Evolutionary conservation across 139 green algal species (phyloP).

Genomic region (Ulvella scutata): DNA sequence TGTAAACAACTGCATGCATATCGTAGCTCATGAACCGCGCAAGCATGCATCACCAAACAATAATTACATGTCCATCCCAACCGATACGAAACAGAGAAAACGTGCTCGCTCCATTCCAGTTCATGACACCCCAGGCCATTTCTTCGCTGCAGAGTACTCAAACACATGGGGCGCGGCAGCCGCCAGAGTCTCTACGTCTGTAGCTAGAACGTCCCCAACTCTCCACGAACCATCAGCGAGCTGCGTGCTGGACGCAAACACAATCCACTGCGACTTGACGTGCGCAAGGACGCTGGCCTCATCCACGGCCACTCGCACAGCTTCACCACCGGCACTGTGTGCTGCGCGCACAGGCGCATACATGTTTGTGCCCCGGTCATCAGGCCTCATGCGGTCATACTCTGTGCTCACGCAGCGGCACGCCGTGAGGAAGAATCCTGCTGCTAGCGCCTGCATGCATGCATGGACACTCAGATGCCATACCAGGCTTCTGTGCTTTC

Average conservation of each 20-base stretch:
- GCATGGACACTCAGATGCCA: neutral
- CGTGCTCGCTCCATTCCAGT: no score
- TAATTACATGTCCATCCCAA: no score
- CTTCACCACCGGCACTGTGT: neutral
- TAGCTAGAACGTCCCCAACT: slow-evolving; percentile 53
- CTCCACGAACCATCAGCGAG: slow-evolving; percentile 33
- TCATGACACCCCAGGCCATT: no score
- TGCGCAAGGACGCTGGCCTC: slow-evolving; percentile 37
- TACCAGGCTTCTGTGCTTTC: neutral
- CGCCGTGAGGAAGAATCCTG: slow-evolving; percentile 52
- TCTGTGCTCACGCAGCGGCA: slow-evolving; percentile 30
- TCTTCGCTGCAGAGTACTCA: no score
- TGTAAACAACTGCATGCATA: no score
- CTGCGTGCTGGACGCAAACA: slow-evolving; percentile 15
- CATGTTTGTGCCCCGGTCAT: slow-evolving; percentile 24
- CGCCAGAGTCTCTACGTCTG: slow-evolving; percentile 46
- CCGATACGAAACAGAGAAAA: no score
- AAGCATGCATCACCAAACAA: no score
- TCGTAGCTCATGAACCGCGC: no score
- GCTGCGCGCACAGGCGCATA: slow-evolving; percentile 39
- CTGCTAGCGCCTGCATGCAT: slow-evolving; percentile 19
- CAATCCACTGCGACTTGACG: slow-evolving; percentile 30
- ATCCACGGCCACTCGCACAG: slow-evolving; percentile 37
- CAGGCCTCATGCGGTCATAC: slow-evolving; percentile 19
- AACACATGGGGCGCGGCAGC: slow-evolving; percentile 64